phyloP scores from a whole-genome alignment of 148 eudicot species.

The Chenopodium formosanum region DNA sequence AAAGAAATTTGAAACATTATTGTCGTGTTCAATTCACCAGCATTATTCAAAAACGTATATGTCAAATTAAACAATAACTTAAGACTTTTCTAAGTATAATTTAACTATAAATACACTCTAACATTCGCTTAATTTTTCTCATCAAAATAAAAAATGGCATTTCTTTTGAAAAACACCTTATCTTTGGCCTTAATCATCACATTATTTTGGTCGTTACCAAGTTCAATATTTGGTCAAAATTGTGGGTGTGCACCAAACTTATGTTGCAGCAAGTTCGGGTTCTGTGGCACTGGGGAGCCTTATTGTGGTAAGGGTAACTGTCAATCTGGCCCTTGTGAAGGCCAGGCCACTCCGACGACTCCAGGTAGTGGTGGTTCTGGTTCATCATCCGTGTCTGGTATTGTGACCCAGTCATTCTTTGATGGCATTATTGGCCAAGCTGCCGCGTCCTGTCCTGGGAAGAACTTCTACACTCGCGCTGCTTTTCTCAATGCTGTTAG shows the following conservation, averaged over 20 bases:
- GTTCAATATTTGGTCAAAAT: slow-evolving; percentile 33
- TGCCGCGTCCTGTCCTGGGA: slow-evolving; percentile 44
- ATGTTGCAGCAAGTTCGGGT: slow-evolving; percentile 52
- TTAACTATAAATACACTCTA: slow-evolving; percentile 25
- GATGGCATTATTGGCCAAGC: slow-evolving; percentile 45
- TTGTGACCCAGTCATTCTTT: slow-evolving; percentile 47
- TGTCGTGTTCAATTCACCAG: slow-evolving; percentile 16
- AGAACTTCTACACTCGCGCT: slow-evolving; percentile 45
- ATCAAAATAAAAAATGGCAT: slow-evolving; percentile 22
- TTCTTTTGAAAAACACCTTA: background rate
- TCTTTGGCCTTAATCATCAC: slow-evolving; percentile 20
- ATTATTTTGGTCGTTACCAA: slow-evolving; percentile 20
- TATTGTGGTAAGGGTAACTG: slow-evolving; percentile 50
- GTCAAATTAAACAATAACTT: background rate
- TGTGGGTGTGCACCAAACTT: slow-evolving; percentile 41
- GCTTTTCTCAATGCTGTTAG: slow-evolving; percentile 42
- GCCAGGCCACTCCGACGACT: background rate
- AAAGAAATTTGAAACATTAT: background rate
- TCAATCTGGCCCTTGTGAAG: slow-evolving; percentile 41
- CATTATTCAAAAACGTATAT: background rate
- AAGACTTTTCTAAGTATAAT: slow-evolving; percentile 22
- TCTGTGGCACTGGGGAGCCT: slow-evolving; percentile 34
- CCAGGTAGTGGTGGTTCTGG: background rate
- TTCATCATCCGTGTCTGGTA: slow-evolving; percentile 26
- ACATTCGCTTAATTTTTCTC: slow-evolving; percentile 12